Evolutionary conservation across 2,329 filamentous ascomycete species (phyloP).

Genomic region (Endothia cerciana): DNA sequence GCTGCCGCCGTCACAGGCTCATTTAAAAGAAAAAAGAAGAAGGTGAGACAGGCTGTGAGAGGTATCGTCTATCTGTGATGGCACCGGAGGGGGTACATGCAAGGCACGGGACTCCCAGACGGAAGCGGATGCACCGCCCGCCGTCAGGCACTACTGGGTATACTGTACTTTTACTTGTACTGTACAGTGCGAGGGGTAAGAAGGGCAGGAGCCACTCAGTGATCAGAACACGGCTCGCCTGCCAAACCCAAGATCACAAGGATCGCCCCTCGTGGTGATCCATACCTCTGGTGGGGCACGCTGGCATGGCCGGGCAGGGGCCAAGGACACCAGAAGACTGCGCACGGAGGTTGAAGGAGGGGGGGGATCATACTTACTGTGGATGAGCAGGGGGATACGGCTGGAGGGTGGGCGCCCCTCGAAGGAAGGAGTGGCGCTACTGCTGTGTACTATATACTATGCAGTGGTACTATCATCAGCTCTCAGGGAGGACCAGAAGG

Average conservation of each 20-base stretch:
- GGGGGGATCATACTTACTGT: too few species aligned
- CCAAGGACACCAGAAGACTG: too few species aligned
- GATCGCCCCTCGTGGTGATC: conserved; percentile 1
- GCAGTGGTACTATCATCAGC: neutral
- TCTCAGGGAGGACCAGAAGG: too few species aligned
- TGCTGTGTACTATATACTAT: neutral
- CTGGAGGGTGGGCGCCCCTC: neutral
- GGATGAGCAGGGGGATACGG: neutral
- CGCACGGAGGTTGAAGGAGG: neutral
- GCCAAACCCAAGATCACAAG: conserved; percentile 18
- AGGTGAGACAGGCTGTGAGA: neutral
- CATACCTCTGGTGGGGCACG: conserved; percentile 2
- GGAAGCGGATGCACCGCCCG: conserved; percentile 19
- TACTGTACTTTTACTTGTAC: too few species aligned
- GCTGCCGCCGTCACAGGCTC: conserved; percentile 12
- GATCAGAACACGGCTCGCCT: conserved; percentile 4
- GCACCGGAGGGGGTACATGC: conserved; percentile 8
- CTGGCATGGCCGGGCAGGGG: neutral
- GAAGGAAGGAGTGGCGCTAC: neutral
- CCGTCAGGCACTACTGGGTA: too few species aligned
- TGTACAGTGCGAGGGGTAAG: conserved; percentile 4
- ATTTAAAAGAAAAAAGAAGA: neutral
- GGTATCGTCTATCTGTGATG: neutral
- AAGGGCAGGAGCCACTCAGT: conserved; percentile 7
- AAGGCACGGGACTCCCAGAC: conserved; percentile 17